Evolutionary conservation across 192 early-diverging fungal genomes (phyloP).

Genomic region (Entrophospora sp.): DNA sequence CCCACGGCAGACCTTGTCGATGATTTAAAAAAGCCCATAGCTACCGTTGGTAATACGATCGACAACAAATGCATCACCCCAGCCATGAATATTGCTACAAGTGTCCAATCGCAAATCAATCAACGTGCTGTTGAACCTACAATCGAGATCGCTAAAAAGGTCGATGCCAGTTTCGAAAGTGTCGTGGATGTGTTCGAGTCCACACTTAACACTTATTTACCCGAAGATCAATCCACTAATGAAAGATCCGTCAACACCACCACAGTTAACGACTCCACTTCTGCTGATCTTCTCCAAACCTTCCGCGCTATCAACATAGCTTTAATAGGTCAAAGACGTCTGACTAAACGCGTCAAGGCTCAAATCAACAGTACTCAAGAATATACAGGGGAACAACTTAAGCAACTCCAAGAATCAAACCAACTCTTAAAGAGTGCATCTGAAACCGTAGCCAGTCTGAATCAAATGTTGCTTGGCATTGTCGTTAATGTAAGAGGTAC

Average conservation of each 20-base stretch:
- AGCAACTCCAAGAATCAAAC: slow-evolving; percentile 3
- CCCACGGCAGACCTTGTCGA: slow-evolving; percentile 54
- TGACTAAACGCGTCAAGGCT: not conserved
- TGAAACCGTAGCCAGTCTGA: not conserved
- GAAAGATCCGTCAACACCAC: too few relatives aligned
- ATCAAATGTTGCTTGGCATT: not conserved
- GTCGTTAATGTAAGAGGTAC: not conserved
- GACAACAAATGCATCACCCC: slow-evolving; percentile 27
- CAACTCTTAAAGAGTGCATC: not conserved
- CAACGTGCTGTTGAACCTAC: too few relatives aligned
- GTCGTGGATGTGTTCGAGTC: too few relatives aligned
- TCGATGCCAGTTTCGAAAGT: too few relatives aligned
- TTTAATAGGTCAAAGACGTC: slow-evolving; percentile 21
- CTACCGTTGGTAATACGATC: slow-evolving; percentile 38
- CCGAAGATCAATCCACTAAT: too few relatives aligned
- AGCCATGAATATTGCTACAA: too few relatives aligned
- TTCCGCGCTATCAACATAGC: slow-evolving; percentile 25
- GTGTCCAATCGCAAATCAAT: too few relatives aligned
- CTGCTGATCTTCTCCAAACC: too few relatives aligned
- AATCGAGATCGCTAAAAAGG: too few relatives aligned
- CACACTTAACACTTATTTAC: too few relatives aligned
- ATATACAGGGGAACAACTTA: not conserved
- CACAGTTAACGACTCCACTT: too few relatives aligned
- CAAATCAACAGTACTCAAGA: not conserved
- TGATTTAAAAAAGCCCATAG: slow-evolving; percentile 44